Evolutionary conservation across 495 filamentous ascomycete species (phyloP), one percentile per base, ranked within the genome.

Genomic region (Massariosphaeria phaeospora): DNA sequence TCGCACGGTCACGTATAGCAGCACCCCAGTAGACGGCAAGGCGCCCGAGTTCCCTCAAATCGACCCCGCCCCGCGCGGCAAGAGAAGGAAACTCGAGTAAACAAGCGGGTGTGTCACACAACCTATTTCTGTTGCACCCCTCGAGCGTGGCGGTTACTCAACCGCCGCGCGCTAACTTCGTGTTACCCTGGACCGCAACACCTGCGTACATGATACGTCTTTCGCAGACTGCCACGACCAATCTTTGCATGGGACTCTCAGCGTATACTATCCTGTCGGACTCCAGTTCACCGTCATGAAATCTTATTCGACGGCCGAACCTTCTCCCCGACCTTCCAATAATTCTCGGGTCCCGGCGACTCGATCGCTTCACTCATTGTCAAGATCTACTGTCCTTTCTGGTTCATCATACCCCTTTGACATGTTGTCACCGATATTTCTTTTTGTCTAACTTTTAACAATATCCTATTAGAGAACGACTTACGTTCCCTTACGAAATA

Each of bases 1-100:
- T 27, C 75, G 85, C 47, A 88, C 85, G 13, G 84, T 89, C 42
- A 89, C 85, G 6, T 86, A 86, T 66, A 65, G 52, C 52, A 51
- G 49, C 36, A 66, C 55, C 30, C 69, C 69, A 9, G 52, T 69
- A 5, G 68, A 71, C 24, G 21, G 54, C 15, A 57, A 54, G 26
- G 84, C 81, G 23, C 82, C 83, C 41, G 62, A 75, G 49, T 83
- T 85, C 81, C 77, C 72, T 11, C 65, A 71, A 21, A 67, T 71
- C 62, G 61, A 64, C 42, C 83, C 84, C 13, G 84, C 85, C 44
- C 85, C 85, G 31, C 86, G 87, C 63, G 85, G 85, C 51, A 88
- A 88, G 76, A 72, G 83, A 69, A 79, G 85, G 67, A 84, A 84
- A 71, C 70, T 86, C 29, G 81, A 84, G 61, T 74, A 75, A 54